Base-by-base conservation (phyloP, 805 yeast species). In the Monosporozyma solicola region DNA sequence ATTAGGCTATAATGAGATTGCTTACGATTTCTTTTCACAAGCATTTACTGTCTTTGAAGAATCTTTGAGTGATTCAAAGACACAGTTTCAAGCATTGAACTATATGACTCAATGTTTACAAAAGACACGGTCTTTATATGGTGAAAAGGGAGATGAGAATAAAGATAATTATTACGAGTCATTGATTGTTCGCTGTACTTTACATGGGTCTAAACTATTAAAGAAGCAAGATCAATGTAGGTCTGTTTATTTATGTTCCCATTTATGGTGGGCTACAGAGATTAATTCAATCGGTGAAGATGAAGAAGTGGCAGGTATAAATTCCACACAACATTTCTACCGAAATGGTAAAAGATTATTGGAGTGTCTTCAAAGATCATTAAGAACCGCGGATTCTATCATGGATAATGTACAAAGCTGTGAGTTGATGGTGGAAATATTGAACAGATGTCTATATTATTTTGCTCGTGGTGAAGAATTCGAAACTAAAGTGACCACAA, bases 191-290 rank as follows among this genome's bases (percentile, higher is more conserved):
- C 85, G 90, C 66, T 78, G 91, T 48, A 89, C 97, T 1, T 72
- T 91, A 48, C 88, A 89, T 62, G 95, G 96, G 5, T 87, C 96
- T 13, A 88, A 87, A 67, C 74, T 94, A 50, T 75, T 92, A 62
- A 89, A 87, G 67, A 92, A 92, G 67, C 90, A 94, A 37, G 98
- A 92, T 63, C 99, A 94, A 68, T 91, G 97, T 67, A 80, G 97
- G 15, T 84, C 96, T 0, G 95, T 69, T 3, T 88, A 86, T 65
- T 70, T 80, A 50, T 91, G 96, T 45, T 83, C 96, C 1, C 97
- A 94, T 69, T 71, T 94, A 49, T 94, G 97, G 97, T 87, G 95
- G 94, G 85, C 92, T 63, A 82, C 84, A 25, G 90, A 86, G 77
- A 56, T 59, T 75, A 16, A 73, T 77, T 22, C 74, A 69, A 1